Evolutionary conservation across 495 filamentous ascomycete genomes (phyloP).

Genomic region (Xylaria intraflava): DNA sequence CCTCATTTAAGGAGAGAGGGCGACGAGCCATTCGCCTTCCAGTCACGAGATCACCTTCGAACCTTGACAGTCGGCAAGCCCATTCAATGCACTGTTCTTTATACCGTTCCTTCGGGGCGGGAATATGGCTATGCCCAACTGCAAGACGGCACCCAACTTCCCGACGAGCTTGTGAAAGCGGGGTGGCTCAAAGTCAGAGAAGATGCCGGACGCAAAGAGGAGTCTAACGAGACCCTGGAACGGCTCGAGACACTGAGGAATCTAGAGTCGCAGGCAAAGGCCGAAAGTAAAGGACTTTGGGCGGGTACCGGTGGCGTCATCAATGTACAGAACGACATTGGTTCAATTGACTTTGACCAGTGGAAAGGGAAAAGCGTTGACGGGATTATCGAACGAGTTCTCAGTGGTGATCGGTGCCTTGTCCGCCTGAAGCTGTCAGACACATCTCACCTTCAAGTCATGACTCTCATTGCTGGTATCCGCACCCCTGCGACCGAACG

Average conservation of each 20-base stretch:
- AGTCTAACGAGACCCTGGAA: constrained; percentile 62
- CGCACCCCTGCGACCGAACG: constrained; percentile 80
- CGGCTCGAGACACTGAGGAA: constrained; percentile 67
- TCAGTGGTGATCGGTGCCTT: constrained; percentile 84
- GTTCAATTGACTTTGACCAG: constrained; percentile 62
- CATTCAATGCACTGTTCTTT: constrained; percentile 71
- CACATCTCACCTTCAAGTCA: constrained; percentile 70
- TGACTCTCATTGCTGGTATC: constrained; percentile 85
- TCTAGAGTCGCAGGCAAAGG: constrained; percentile 75
- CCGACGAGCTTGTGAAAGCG: constrained; percentile 72
- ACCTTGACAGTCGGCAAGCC: constrained; percentile 77
- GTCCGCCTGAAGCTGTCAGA: constrained; percentile 71
- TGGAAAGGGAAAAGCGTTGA: constrained; percentile 74
- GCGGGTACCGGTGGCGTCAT: constrained; percentile 50
- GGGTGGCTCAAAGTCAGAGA: constrained; percentile 90
- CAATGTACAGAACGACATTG: constrained; percentile 71
- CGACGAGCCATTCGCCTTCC: constrained; percentile 86
- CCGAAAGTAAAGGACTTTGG: constrained; percentile 75
- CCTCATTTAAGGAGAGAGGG: constrained; percentile 81
- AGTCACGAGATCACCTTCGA: constrained; percentile 87
- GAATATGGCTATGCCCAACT: constrained; percentile 80
- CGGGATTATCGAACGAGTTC: constrained; percentile 72
- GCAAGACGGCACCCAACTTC: constrained; percentile 64
- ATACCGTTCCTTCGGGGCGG: constrained; percentile 77
- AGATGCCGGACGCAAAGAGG: constrained; percentile 81